These are phyloP conservation scores for Protoeuglena noctilucae DNA, from an alignment of 139 green algal genomes.

Conservation along the genomic window DNA sequence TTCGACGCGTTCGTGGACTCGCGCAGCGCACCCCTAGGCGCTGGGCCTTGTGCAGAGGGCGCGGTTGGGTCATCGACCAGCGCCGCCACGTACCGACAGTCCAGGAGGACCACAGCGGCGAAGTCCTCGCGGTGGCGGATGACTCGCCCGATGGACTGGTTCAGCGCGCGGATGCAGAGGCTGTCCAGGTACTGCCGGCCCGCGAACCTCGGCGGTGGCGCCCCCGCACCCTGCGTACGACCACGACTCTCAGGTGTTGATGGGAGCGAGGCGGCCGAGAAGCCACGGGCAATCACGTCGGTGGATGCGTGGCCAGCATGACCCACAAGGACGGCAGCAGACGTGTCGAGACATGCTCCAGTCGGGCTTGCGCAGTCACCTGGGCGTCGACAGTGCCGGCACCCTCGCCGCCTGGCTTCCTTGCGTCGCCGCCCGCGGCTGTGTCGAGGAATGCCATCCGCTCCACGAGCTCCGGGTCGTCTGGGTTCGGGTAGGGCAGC, in stretches of 20 bases:
- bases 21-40: too few relatives aligned
- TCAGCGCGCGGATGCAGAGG: conserved; percentile 77
- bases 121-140: conserved; percentile 72
- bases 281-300: not conserved
- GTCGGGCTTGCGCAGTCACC: too few relatives aligned
- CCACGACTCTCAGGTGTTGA: not conserved
- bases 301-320: not conserved
- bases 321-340: too few relatives aligned
- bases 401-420: conserved; percentile 9
- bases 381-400: not conserved
- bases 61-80: too few relatives aligned
- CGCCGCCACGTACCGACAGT: conserved; percentile 47
- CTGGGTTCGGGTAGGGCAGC: conserved; percentile 83
- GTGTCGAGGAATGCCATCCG: conserved; percentile 66
- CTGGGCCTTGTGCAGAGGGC: too few relatives aligned
- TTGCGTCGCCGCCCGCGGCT: not conserved
- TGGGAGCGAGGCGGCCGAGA: not conserved
- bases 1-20: too few relatives aligned
- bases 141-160: conserved; percentile 84
- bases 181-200: conserved; percentile 70
- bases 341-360: too few relatives aligned
- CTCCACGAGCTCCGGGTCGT: conserved; percentile 76
- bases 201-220: not conserved
- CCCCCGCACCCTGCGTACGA: not conserved
- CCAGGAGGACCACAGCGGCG: conserved; percentile 73